These are phyloP conservation scores for Eucalyptus marginata DNA, from an alignment of 345 rosid genomes.

Conservation along the genomic window DNA sequence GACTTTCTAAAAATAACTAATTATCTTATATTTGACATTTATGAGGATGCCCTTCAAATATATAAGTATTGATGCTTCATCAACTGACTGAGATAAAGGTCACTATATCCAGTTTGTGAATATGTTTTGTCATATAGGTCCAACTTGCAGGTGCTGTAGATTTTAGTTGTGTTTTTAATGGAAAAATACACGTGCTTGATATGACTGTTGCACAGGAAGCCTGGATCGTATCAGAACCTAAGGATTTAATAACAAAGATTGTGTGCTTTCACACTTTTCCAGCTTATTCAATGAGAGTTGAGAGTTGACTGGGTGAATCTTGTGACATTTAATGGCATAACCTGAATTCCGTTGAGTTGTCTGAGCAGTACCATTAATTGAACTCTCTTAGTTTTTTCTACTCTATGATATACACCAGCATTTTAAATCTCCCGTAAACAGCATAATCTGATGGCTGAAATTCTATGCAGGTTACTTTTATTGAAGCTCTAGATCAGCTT, in stretches of 20 bases:
- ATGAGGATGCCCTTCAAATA: background rate
- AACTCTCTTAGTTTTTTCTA: background rate
- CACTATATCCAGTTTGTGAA: background rate
- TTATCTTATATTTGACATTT: background rate
- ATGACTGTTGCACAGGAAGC: background rate
- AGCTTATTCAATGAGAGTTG: background rate
- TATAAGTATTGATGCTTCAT: background rate
- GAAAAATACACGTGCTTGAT: background rate
- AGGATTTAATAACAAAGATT: background rate
- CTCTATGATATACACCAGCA: background rate
- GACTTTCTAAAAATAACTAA: background rate
- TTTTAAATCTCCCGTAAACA: background rate
- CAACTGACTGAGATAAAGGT: background rate
- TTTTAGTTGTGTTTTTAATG: background rate
- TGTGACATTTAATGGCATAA: background rate
- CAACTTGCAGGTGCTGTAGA: background rate
- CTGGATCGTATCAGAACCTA: background rate
- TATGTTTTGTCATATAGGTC: background rate
- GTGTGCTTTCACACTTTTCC: background rate
- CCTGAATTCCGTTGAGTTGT: background rate
- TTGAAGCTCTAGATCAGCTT: conserved; percentile 95
- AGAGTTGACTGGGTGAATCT: background rate
- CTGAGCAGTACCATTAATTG: background rate
- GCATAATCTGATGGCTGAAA: background rate
- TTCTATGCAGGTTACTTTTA: conserved; percentile 70